These are phyloP conservation scores for Aspergillus hiratsukae DNA, from an alignment of 2,329 filamentous ascomycete genomes.

Conservation along the genomic window DNA sequence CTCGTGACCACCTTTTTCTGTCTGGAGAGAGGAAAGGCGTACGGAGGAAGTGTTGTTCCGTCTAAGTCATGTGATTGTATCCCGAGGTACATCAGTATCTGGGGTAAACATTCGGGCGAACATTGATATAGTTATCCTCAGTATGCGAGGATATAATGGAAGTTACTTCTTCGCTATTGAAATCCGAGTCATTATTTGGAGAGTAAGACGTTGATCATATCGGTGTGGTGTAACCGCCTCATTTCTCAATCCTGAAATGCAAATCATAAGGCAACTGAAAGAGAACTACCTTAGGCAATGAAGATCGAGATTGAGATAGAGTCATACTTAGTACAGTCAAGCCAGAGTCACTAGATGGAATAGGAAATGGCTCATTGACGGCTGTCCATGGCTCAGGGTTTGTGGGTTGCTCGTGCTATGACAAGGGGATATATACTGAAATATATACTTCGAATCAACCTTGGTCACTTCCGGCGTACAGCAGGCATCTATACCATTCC, in stretches of 20 bases:
- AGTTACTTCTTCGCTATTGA: neutral
- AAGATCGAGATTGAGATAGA: neutral
- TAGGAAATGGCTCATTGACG: too few species aligned
- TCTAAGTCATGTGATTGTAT: neutral
- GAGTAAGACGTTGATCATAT: neutral
- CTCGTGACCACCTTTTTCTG: neutral
- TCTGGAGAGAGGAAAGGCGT: neutral
- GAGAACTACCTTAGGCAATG: too few species aligned
- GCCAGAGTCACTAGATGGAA: neutral
- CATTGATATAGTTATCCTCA: neutral
- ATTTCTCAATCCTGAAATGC: neutral
- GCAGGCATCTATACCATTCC: neutral
- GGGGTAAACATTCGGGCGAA: neutral
- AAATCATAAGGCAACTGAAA: neutral
- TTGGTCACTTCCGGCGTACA: neutral
- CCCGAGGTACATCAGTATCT: neutral
- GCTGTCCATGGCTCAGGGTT: neutral
- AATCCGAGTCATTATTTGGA: neutral
- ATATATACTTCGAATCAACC: neutral
- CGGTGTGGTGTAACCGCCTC: neutral
- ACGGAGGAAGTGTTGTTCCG: constrained; percentile 3
- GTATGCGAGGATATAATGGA: neutral
- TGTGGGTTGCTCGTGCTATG: neutral
- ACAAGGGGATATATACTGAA: neutral
- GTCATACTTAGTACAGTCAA: neutral